Conservation (phyloP, 306 rosid genomes). For the Alnus rubra region DNA sequence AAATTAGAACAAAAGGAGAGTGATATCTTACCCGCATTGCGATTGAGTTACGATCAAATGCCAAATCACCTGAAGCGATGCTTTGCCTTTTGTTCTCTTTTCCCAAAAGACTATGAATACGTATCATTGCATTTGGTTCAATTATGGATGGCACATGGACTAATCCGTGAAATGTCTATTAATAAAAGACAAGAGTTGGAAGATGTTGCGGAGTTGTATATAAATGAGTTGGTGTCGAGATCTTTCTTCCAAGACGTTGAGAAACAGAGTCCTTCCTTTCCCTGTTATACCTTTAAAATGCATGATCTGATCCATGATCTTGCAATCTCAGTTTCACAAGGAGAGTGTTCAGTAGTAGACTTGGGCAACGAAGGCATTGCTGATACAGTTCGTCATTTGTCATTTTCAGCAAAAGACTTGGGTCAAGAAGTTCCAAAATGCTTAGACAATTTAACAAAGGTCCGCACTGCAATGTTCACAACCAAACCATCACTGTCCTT, state of each 20-base stretch:
- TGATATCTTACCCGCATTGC: conserved; percentile 18
- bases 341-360: neutral
- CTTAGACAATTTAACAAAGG: neutral
- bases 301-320: conserved; percentile 32
- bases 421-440: neutral
- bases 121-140: neutral
- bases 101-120: neutral
- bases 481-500: neutral
- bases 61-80: conserved; percentile 22
- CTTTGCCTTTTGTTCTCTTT: conserved; percentile 19
- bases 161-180: conserved; percentile 4
- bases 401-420: neutral
- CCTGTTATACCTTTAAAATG: conserved; percentile 6
- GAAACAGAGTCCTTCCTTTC: too few species aligned
- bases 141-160: conserved; percentile 32
- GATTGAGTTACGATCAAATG: conserved; percentile 27
- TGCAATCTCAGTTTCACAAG: conserved; percentile 23
- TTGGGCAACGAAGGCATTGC: neutral
- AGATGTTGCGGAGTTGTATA: conserved; percentile 26
- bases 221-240: conserved; percentile 20
- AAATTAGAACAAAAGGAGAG: neutral
- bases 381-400: neutral
- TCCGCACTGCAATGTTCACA: neutral
- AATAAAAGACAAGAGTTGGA: conserved; percentile 20
- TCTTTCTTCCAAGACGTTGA: conserved; percentile 32